Evolutionary conservation across 768 basidiomycete species (phyloP).

Genomic region (Tremella fuciformis): DNA sequence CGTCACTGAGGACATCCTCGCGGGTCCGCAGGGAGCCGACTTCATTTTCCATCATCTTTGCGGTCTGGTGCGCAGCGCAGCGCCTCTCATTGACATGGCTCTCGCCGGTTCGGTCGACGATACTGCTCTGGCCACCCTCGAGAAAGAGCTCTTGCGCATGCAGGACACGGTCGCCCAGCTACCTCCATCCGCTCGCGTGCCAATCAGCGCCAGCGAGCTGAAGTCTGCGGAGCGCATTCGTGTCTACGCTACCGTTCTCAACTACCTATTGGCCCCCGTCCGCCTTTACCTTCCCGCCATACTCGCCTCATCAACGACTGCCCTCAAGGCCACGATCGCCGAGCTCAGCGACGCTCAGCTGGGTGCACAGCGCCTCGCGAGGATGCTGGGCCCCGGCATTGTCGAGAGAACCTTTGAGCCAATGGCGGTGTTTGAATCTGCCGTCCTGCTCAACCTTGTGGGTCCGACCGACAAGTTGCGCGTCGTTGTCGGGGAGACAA

Average conservation of each 20-base stretch:
- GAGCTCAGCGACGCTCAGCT: slow-evolving; percentile 31
- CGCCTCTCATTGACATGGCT: too few relatives aligned
- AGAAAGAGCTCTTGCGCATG: slow-evolving; percentile 27
- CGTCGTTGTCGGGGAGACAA: too few relatives aligned
- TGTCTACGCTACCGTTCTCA: slow-evolving; percentile 24
- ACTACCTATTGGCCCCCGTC: slow-evolving; percentile 35
- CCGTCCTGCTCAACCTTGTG: slow-evolving; percentile 7
- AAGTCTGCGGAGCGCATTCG: too few relatives aligned
- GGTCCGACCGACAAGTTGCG: too few relatives aligned
- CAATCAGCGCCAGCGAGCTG: too few relatives aligned
- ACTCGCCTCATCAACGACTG: slow-evolving; percentile 21
- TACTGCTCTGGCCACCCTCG: slow-evolving; percentile 33
- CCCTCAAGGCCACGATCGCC: slow-evolving; percentile 25
- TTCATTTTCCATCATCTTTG: slow-evolving; percentile 21
- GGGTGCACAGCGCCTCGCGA: slow-evolving; percentile 34
- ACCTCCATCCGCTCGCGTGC: slow-evolving; percentile 33
- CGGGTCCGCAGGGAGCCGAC: slow-evolving; percentile 35
- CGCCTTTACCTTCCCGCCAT: slow-evolving; percentile 34
- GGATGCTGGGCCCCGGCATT: slow-evolving; percentile 37
- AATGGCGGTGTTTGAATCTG: slow-evolving; percentile 37
- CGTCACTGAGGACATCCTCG: slow-evolving; percentile 36
- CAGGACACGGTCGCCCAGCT: slow-evolving; percentile 26
- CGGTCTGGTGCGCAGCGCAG: too few relatives aligned
- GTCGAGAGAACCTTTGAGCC: slow-evolving; percentile 37
- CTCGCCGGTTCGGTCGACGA: slow-evolving; percentile 22